phyloP scores from a whole-genome alignment of 306 rosid genomes.

The Vigna angularis region DNA sequence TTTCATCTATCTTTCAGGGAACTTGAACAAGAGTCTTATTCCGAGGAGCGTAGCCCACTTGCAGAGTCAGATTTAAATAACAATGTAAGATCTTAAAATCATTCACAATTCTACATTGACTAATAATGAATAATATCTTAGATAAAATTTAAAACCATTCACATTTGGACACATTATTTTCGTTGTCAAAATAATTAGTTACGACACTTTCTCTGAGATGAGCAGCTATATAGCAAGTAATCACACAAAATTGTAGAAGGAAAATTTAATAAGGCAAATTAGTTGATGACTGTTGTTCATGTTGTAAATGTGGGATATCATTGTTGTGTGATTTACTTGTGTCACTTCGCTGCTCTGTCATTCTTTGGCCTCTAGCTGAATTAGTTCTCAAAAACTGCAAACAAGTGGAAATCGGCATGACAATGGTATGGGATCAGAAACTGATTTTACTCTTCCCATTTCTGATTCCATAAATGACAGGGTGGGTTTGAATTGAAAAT shows the following conservation, averaged over 20 bases:
- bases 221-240: slow-evolving; percentile 16
- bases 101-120: slow-evolving; percentile 17
- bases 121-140: background rate
- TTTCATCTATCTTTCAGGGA: slow-evolving; percentile 44
- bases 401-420: background rate
- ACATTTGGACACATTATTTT: background rate
- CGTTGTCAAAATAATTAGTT: background rate
- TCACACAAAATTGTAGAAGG: slow-evolving; percentile 8
- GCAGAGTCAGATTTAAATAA: slow-evolving; percentile 42
- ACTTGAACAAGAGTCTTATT: slow-evolving; percentile 48
- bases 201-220: background rate
- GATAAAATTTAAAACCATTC: background rate
- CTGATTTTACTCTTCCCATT: too few relatives aligned
- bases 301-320: slow-evolving; percentile 6
- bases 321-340: slow-evolving; percentile 34
- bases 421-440: too few relatives aligned
- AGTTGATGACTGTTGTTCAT: slow-evolving; percentile 4
- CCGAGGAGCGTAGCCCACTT: slow-evolving; percentile 32
- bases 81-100: slow-evolving; percentile 50
- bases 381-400: background rate
- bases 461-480: too few relatives aligned
- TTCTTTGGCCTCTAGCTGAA: background rate
- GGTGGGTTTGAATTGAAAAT: too few relatives aligned
- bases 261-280: background rate
- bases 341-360: background rate